phyloP scores from a whole-genome alignment of 768 basidiomycete genomes.

The Rhodocollybia butyracea region DNA sequence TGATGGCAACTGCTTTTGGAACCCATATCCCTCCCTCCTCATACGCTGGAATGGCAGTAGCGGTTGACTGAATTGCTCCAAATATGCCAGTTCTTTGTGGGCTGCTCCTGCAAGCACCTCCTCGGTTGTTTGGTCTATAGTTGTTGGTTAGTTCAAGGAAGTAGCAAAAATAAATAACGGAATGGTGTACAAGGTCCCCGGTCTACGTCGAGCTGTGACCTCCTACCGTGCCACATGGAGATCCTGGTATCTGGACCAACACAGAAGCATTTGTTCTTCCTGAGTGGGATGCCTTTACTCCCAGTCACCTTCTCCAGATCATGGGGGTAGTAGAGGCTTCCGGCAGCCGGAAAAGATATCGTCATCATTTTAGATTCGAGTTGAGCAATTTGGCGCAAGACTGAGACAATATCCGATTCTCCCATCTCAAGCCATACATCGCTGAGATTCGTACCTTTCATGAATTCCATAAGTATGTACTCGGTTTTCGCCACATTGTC shows the following conservation, averaged over 20 bases:
- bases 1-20: slow-evolving; percentile 37
- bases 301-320: slow-evolving; percentile 42
- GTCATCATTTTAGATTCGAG: slow-evolving; percentile 49
- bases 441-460: slow-evolving; percentile 36
- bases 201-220: slow-evolving; percentile 42
- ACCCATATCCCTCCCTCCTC: slow-evolving; percentile 43
- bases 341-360: slow-evolving; percentile 44
- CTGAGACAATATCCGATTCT: slow-evolving; percentile 35
- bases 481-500: slow-evolving; percentile 38
- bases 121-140: slow-evolving; percentile 41
- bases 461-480: slow-evolving; percentile 45
- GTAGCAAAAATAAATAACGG: slow-evolving; percentile 25
- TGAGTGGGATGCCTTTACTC: slow-evolving; percentile 31
- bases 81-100: slow-evolving; percentile 46
- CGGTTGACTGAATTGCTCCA: slow-evolving; percentile 45
- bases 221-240: slow-evolving; percentile 47
- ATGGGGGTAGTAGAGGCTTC: slow-evolving; percentile 45
- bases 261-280: slow-evolving; percentile 41
- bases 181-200: slow-evolving; percentile 50
- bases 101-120: slow-evolving; percentile 39
- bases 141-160: slow-evolving; percentile 30
- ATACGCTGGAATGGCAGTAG: slow-evolving; percentile 37
- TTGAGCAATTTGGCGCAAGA: slow-evolving; percentile 41
- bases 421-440: slow-evolving; percentile 37
- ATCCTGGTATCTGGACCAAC: slow-evolving; percentile 42